Evolutionary conservation across 257 asterid genomes (phyloP).

Genomic region (Perilla frutescens): DNA sequence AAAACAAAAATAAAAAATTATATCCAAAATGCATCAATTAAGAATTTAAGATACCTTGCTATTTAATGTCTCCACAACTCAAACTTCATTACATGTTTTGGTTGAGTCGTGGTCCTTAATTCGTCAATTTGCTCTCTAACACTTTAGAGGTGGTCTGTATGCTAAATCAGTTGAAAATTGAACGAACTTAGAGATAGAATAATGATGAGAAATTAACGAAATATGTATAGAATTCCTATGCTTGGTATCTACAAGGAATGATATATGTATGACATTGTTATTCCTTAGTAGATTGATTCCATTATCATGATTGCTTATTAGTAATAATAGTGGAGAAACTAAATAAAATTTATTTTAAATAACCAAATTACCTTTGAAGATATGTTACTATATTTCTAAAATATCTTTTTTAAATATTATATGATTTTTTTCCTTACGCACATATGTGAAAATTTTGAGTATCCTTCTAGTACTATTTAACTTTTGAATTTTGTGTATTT

Average conservation of each 20-base stretch:
- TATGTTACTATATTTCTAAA: too few species aligned
- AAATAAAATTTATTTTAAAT: too few species aligned
- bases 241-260: neutral
- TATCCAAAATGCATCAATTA: neutral
- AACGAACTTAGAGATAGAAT: neutral
- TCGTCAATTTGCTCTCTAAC: neutral
- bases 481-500: too few species aligned
- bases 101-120: neutral
- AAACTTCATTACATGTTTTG: neutral
- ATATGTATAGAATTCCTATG: too few species aligned
- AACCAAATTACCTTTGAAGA: too few species aligned
- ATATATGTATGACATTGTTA: neutral
- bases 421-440: too few species aligned
- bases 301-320: too few species aligned
- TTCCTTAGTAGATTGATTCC: too few species aligned
- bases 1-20: neutral
- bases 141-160: neutral
- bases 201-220: neutral
- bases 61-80: neutral
- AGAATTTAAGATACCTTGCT: neutral
- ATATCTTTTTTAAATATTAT: too few species aligned
- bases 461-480: too few species aligned
- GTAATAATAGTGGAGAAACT: too few species aligned
- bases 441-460: too few species aligned
- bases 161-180: neutral